Percentiles rank a stretch among this genome's conserved stretches.
Evolutionary conservation across 208 protist genomes (phyloP).

Genomic region (Crithidia bombi): DNA sequence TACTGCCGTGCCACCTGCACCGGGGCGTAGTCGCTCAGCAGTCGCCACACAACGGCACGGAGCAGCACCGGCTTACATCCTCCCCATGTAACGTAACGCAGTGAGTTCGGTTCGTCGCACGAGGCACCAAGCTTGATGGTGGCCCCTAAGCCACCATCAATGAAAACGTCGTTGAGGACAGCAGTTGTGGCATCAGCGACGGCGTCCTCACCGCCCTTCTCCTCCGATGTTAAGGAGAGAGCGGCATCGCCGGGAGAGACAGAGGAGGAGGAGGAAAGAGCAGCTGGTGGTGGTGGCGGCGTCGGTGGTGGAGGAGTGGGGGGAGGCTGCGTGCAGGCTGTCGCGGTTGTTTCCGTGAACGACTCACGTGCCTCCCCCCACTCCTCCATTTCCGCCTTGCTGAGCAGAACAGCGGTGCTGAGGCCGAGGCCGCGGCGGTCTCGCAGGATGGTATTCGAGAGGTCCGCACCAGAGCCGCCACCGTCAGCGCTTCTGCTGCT

Average conservation of each 20-base stretch:
- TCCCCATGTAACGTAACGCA: constrained; percentile 61
- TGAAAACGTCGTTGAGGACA: constrained; percentile 7
- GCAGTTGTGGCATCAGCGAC: constrained; percentile 10
- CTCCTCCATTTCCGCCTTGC: not conserved
- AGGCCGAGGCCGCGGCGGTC: not conserved
- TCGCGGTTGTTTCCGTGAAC: not conserved
- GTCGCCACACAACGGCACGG: constrained; percentile 64
- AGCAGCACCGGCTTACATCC: constrained; percentile 46
- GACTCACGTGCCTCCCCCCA: not conserved
- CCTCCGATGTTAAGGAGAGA: not conserved
- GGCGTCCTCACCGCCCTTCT: not conserved
- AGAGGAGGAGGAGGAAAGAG: constrained; percentile 1
- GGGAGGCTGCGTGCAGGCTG: not conserved
- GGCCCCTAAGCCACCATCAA: constrained; percentile 30
- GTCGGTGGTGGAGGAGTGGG: not conserved
- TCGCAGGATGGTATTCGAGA: not conserved
- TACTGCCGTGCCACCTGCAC: constrained; percentile 42
- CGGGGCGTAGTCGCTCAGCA: constrained; percentile 59
- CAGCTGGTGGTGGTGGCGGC: too few relatives aligned
- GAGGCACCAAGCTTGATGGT: constrained; percentile 41
- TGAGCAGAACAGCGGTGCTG: constrained; percentile 10
- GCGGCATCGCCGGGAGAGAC: not conserved
- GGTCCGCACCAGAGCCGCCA: not conserved
- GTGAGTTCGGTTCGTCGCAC: constrained; percentile 49
- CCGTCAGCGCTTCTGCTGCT: not conserved